Conservation (phyloP, 495 filamentous ascomycete genomes). For the Aeminium ludgeri region DNA sequence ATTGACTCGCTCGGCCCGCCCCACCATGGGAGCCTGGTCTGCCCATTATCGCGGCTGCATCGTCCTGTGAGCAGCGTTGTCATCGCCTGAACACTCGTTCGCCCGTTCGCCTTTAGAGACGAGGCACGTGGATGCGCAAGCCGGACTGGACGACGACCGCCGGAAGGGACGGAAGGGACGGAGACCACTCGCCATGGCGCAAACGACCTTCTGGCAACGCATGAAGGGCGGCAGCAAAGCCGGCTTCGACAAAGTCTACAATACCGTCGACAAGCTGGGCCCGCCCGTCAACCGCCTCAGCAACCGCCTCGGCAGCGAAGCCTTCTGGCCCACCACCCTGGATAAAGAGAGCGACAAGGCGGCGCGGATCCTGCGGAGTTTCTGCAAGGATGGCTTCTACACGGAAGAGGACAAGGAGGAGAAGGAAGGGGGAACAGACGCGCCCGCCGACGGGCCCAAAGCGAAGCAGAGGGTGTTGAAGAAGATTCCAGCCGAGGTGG, state of each 20-base stretch:
- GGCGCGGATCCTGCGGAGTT: conserved; percentile 60
- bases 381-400: conserved; percentile 56
- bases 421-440: no score
- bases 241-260: conserved; percentile 32
- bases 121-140: no score
- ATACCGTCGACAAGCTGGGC: conserved; percentile 31
- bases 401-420: conserved; percentile 23
- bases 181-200: no score
- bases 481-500: conserved; percentile 64
- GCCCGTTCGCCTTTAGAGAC: no score
- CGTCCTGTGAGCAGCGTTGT: no score
- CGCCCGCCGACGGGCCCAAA: conserved; percentile 36
- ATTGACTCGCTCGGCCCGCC: no score
- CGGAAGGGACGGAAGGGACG: no score
- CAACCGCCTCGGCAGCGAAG: conserved; percentile 58
- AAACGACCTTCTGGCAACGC: conserved; percentile 21
- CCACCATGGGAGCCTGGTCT: no score
- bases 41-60: no score
- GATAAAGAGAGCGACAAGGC: conserved; percentile 75
- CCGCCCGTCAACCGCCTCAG: conserved; percentile 58
- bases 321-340: conserved; percentile 65
- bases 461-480: conserved; percentile 55
- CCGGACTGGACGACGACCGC: no score
- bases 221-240: conserved; percentile 30
- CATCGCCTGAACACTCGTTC: no score